Evolutionary conservation across 176 grass and related monocot genomes (phyloP), one percentile per base, ranked within the genome.

Genomic region (Bromus sterilis): DNA sequence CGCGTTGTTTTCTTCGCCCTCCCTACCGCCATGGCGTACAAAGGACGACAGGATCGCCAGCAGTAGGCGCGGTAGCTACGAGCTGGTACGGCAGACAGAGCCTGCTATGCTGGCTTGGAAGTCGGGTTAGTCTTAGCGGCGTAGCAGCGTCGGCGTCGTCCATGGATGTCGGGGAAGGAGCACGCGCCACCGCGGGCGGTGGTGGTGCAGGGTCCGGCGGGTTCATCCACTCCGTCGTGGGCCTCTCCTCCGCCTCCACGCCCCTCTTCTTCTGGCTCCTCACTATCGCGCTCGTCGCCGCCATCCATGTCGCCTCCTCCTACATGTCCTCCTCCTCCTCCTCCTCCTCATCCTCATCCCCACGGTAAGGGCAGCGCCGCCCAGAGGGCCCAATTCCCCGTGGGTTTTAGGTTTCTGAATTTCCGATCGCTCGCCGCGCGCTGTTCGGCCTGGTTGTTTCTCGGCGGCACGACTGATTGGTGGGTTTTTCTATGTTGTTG

Each of bases 271-370:
- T 86, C 74, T 90, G 88, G 83, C 31, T 90, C 9, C 79, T 90
- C 83, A 90, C 88, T 74, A 67, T 90, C 74, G 79, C 33, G 7
- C 83, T 90, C 79, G 88, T 86, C 79, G 88, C 83, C 39, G 74
- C 46, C 35, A 90, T 86, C 79, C 88, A 90, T 8, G 15, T 79
- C 78, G 79, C 31, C 44, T 78, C 83, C 61, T 12, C 2, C 0
- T 28, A 51, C 44, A 4, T 90, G 66, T 65, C 82, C 6, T 11
- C 83, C 16, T 85, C 83, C 65, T 80, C 79, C 20, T 29, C 57
- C 61, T 9, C 77, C 10, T 25, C 71, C n/a, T n/a, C 82, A 4
- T 11, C 83, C 16, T 85, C 83, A 56, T 80, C 79, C 36, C 80
- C 79, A 49, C 75, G 83, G 88, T 90, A 78, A 71, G n/a, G n/a